Conservation (phyloP, 306 rosid genomes). For the Prunus persica region Prunus_persica_NCBIv2 NC_034015.1:12171001-12171500, state of each 20-base stretch:
- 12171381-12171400: slow-evolving; percentile 90
- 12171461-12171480: slow-evolving; percentile 83
- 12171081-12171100: neutral
- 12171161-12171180: neutral
- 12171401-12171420: slow-evolving; percentile 97
- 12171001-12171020: slow-evolving; percentile 90
- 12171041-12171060: slow-evolving; percentile 75
- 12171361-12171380: slow-evolving; percentile 76
- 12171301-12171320: neutral
- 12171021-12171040: slow-evolving; percentile 84
- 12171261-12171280: neutral
- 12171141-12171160: no score
- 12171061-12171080: neutral
- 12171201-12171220: neutral
- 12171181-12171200: neutral
- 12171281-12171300: neutral
- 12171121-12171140: neutral
- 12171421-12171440: slow-evolving; percentile 90
- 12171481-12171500: neutral
- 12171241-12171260: neutral
- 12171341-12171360: neutral
- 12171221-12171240: neutral
- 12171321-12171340: neutral
- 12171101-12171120: neutral
- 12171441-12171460: slow-evolving; percentile 84